These are phyloP conservation scores for Drechslerella stenobrocha DNA, from an alignment of 2,329 filamentous ascomycete genomes.

Conservation along the genomic window DNA sequence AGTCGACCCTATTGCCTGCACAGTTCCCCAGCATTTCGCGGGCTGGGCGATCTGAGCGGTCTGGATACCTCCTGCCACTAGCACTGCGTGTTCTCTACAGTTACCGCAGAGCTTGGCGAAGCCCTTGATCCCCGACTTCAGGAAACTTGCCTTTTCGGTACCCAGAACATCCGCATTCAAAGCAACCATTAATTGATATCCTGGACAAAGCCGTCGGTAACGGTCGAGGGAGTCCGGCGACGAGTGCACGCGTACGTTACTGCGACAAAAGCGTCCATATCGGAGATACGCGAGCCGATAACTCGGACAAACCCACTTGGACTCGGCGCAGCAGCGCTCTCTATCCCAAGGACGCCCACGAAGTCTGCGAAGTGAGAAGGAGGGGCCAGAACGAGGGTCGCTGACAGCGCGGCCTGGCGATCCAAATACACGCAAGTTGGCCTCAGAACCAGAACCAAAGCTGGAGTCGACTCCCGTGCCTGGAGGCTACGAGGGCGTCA, in stretches of 20 bases:
- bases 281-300: too few relatives aligned
- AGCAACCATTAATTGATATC: conserved; percentile 2
- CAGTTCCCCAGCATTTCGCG: conserved; percentile 14
- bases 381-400: conserved; percentile 33
- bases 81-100: background rate
- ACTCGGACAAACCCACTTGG: background rate
- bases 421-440: conserved; percentile 36
- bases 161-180: background rate
- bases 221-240: background rate
- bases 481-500: conserved; percentile 46
- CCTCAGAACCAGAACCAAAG: conserved; percentile 37
- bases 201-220: background rate
- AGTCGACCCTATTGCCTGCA: conserved; percentile 9
- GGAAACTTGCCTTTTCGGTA: background rate
- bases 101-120: conserved; percentile 13
- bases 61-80: conserved; percentile 11
- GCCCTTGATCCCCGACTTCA: conserved; percentile 7
- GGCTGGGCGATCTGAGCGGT: conserved; percentile 35
- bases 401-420: conserved; percentile 34
- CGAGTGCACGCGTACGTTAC: background rate
- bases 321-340: too few relatives aligned
- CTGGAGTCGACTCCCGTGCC: conserved; percentile 48
- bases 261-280: too few relatives aligned
- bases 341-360: too few relatives aligned
- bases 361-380: background rate